Evolutionary conservation across 1,139 yeast species (phyloP).

Genomic region (Geotrichum fermentans): DNA sequence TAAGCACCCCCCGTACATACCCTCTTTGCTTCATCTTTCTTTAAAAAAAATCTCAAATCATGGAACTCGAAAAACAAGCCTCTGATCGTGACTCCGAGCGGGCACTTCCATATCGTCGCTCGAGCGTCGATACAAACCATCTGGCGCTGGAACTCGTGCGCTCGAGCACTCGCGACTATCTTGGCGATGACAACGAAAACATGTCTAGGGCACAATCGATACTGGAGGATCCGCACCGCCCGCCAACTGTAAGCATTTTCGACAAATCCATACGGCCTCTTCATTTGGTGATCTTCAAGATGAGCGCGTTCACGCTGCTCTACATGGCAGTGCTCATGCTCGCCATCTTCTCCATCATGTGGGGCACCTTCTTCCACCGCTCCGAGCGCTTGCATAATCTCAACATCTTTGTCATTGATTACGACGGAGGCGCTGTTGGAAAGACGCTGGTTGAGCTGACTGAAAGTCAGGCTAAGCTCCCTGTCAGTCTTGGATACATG

Average conservation of each 20-base stretch:
- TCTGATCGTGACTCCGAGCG: no score
- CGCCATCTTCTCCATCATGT: constrained; percentile 48
- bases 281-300: constrained; percentile 1
- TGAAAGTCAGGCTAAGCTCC: constrained; percentile 45
- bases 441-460: constrained; percentile 58
- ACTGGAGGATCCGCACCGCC: no score
- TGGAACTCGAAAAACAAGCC: no score
- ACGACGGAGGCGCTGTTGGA: constrained; percentile 37
- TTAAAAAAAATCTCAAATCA: no score
- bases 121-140: no score
- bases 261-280: constrained; percentile 9
- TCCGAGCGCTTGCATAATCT: constrained; percentile 40
- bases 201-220: no score
- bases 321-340: constrained; percentile 21
- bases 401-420: constrained; percentile 45
- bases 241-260: constrained; percentile 9
- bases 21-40: no score
- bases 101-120: no score
- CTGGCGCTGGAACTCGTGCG: no score
- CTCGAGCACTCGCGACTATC: no score
- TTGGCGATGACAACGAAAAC: no score
- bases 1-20: no score
- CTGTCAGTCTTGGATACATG: constrained; percentile 11
- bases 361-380: constrained; percentile 55
- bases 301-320: constrained; percentile 5